Conservation (phyloP, 148 eudicot species). For the Diospyros kaki region DNA sequence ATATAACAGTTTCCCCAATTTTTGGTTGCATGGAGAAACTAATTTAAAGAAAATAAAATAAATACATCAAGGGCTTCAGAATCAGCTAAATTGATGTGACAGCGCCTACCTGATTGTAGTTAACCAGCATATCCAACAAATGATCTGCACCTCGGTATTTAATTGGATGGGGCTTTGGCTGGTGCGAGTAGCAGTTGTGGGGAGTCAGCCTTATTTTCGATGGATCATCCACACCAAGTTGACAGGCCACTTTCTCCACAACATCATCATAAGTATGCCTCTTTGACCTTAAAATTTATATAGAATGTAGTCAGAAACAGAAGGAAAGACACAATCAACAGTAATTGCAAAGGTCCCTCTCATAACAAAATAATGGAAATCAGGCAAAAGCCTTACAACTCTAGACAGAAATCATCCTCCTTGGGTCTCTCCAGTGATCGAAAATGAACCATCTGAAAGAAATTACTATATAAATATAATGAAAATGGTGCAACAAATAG, state of each 20-base stretch:
- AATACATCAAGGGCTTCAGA: neutral
- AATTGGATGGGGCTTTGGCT: slow-evolving; percentile 85
- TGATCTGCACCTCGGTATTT: slow-evolving; percentile 82
- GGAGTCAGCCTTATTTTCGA: slow-evolving; percentile 89
- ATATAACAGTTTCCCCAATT: no score
- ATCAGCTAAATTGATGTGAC: neutral
- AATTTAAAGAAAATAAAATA: neutral
- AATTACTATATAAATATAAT: slow-evolving; percentile 1
- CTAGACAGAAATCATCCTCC: slow-evolving; percentile 85
- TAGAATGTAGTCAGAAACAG: neutral
- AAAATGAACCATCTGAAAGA: slow-evolving; percentile 73
- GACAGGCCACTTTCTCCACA: slow-evolving; percentile 77
- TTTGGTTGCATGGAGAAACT: neutral
- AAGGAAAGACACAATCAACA: neutral
- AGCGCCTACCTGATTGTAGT: slow-evolving; percentile 75
- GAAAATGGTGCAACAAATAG: neutral
- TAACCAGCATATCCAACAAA: slow-evolving; percentile 81
- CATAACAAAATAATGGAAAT: neutral
- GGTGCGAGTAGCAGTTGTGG: slow-evolving; percentile 96
- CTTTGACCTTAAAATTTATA: slow-evolving; percentile 53
- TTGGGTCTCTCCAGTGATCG: slow-evolving; percentile 76
- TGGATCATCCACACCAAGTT: slow-evolving; percentile 76
- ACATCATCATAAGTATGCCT: slow-evolving; percentile 81
- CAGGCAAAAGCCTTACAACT: slow-evolving; percentile 60
- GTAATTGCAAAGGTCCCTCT: neutral